Conservation (phyloP, 108 stramenopile genomes). For the Pseudonitzschia pungens region DNA sequence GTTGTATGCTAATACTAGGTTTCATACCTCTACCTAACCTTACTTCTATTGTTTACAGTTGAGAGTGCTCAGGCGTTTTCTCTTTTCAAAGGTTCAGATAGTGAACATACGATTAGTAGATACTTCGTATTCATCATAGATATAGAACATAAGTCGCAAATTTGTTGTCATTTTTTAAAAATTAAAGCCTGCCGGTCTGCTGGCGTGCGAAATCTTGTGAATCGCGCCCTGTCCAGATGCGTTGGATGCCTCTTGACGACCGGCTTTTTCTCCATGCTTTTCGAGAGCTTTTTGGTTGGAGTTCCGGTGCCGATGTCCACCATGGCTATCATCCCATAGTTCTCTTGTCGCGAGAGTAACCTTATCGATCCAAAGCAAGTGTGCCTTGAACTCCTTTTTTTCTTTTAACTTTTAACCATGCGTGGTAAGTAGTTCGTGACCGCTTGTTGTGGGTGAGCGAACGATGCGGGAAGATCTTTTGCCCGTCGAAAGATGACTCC, state of each 20-base stretch:
- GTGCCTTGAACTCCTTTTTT: slow-evolving; percentile 4
- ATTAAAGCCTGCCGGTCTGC: background rate
- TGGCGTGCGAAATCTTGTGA: background rate
- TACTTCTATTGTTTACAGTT: too few species aligned
- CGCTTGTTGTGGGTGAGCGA: background rate
- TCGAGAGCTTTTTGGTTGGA: background rate
- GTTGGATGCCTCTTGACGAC: background rate
- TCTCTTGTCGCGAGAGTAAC: slow-evolving; percentile 48
- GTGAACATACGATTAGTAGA: background rate
- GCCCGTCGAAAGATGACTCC: background rate
- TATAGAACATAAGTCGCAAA: background rate
- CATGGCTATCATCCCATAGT: background rate
- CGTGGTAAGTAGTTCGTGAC: slow-evolving; percentile 34
- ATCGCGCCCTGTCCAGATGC: background rate
- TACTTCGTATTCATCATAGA: background rate
- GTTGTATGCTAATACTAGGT: too few species aligned
- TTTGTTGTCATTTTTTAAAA: slow-evolving; percentile 1
- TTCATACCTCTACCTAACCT: too few species aligned
- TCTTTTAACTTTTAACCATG: slow-evolving; percentile 31
- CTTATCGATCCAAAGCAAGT: slow-evolving; percentile 5
- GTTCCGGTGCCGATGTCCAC: background rate
- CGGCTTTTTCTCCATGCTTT: background rate
- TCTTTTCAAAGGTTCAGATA: too few species aligned
- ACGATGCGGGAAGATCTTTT: background rate
- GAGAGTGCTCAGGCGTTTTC: too few species aligned